phyloP scores from a whole-genome alignment of 2,329 filamentous ascomycete genomes.

The Aspergillus japonicus region DNA sequence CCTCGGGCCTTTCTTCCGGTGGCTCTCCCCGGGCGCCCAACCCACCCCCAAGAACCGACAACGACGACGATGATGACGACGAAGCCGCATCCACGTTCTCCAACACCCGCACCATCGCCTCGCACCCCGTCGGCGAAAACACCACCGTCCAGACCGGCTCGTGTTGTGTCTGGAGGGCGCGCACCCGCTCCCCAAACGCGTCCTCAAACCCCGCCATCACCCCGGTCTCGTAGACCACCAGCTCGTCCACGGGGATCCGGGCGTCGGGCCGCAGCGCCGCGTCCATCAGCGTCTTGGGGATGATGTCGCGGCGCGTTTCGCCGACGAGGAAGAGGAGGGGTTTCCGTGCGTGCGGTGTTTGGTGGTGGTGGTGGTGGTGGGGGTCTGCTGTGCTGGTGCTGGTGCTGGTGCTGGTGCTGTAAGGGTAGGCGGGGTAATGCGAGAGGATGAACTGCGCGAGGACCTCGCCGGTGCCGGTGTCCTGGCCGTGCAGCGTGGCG shows the following conservation, averaged over 20 bases:
- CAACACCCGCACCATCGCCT: constrained; percentile 58
- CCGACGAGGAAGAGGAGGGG: constrained; percentile 84
- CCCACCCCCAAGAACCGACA: constrained; percentile 6
- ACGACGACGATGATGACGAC: not conserved
- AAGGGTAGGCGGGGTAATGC: constrained; percentile 61
- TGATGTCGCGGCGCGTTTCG: constrained; percentile 84
- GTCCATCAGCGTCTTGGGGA: constrained; percentile 74
- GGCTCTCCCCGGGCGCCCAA: not conserved
- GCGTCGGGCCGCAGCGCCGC: constrained; percentile 47
- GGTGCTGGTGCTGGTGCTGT: not conserved
- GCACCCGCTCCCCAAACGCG: constrained; percentile 59
- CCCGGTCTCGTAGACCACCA: constrained; percentile 82
- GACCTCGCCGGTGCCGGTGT: constrained; percentile 80
- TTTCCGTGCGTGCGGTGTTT: constrained; percentile 46
- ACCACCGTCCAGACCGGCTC: constrained; percentile 41
- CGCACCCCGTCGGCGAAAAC: constrained; percentile 63
- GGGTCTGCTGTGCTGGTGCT: not conserved
- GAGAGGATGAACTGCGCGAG: constrained; percentile 75
- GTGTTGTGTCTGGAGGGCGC: no score
- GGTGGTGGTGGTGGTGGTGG: no score
- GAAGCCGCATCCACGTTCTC: constrained; percentile 18
- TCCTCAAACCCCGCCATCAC: constrained; percentile 75
- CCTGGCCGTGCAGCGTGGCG: constrained; percentile 69
- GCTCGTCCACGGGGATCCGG: constrained; percentile 69
- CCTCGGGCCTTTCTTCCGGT: no score